Evolutionary conservation across 2,329 filamentous ascomycete species (phyloP).

Genomic region (Eutypella sp.): DNA sequence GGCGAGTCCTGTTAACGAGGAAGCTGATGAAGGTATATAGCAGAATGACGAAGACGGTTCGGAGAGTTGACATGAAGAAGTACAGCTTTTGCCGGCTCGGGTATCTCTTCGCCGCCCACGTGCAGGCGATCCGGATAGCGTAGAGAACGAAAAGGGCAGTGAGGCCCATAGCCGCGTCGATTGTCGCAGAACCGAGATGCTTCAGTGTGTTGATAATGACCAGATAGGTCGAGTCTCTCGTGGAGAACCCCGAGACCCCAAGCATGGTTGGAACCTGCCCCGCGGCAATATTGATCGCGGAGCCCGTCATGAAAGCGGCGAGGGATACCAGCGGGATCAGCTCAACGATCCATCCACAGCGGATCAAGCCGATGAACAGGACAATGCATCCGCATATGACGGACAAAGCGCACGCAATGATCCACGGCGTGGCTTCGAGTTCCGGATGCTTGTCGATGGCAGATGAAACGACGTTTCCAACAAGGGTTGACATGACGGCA

Average conservation of each 20-base stretch:
- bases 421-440: slow-evolving; percentile 43
- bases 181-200: slow-evolving; percentile 56
- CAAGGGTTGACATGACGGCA: slow-evolving; percentile 89
- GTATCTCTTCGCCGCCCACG: slow-evolving; percentile 60
- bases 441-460: slow-evolving; percentile 54
- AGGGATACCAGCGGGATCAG: slow-evolving; percentile 87
- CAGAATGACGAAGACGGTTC: slow-evolving; percentile 86
- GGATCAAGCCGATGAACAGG: slow-evolving; percentile 69
- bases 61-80: slow-evolving; percentile 88
- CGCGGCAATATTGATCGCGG: slow-evolving; percentile 79
- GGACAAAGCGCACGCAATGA: slow-evolving; percentile 73
- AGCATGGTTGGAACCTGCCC: slow-evolving; percentile 81
- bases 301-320: slow-evolving; percentile 95
- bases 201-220: slow-evolving; percentile 82
- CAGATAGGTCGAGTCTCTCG: slow-evolving; percentile 70
- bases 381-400: slow-evolving; percentile 76
- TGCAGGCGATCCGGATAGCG: slow-evolving; percentile 63
- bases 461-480: slow-evolving; percentile 72
- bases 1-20: slow-evolving; percentile 68
- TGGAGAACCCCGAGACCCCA: slow-evolving; percentile 71
- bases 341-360: slow-evolving; percentile 86
- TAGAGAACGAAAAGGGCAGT: slow-evolving; percentile 77
- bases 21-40: slow-evolving; percentile 90
- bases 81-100: slow-evolving; percentile 67
- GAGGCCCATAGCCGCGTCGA: slow-evolving; percentile 89